phyloP scores from a whole-genome alignment of 2,329 filamentous ascomycete species.

The Penicillium sp. region DNA sequence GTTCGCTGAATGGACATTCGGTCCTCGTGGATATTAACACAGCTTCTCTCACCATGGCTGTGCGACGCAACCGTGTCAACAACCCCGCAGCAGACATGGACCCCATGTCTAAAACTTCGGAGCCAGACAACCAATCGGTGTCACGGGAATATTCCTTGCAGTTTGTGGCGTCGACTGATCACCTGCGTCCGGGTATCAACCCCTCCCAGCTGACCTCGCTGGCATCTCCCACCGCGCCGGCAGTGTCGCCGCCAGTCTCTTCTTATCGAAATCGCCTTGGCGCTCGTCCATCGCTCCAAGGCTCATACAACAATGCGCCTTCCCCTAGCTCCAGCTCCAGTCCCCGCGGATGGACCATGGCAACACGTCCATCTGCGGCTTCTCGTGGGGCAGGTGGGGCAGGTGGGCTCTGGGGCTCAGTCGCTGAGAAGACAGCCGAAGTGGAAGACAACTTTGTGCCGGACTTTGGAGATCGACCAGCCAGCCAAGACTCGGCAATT shows the following conservation, averaged over 20 bases:
- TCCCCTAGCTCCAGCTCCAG: constrained; percentile 16
- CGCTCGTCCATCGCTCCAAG: constrained; percentile 28
- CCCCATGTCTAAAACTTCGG: constrained; percentile 6
- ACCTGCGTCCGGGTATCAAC: constrained; percentile 54
- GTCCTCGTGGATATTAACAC: constrained; percentile 88
- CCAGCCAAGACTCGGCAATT: constrained; percentile 15
- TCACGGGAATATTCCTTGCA: constrained; percentile 61
- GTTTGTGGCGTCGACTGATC: constrained; percentile 61
- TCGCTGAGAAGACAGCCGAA: constrained; percentile 21
- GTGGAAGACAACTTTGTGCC: constrained; percentile 37
- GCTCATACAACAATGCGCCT: constrained; percentile 27
- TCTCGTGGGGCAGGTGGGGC: constrained; percentile 23
- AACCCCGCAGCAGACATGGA: constrained; percentile 9
- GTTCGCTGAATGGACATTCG: constrained; percentile 86
- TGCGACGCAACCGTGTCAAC: constrained; percentile 52
- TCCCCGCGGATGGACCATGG: constrained; percentile 25
- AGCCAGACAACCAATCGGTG: constrained; percentile 32
- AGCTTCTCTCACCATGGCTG: constrained; percentile 87
- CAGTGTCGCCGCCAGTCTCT: constrained; percentile 25
- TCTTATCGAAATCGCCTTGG: constrained; percentile 37
- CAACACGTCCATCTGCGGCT: constrained; percentile 21
- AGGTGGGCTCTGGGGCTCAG: constrained; percentile 41
- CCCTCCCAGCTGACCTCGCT: constrained; percentile 29
- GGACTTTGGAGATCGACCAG: constrained; percentile 36
- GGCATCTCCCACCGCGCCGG: constrained; percentile 23